These are phyloP conservation scores for Sporothrix protearum DNA, from an alignment of 2,329 filamentous ascomycete genomes.

Conservation along the genomic window DNA sequence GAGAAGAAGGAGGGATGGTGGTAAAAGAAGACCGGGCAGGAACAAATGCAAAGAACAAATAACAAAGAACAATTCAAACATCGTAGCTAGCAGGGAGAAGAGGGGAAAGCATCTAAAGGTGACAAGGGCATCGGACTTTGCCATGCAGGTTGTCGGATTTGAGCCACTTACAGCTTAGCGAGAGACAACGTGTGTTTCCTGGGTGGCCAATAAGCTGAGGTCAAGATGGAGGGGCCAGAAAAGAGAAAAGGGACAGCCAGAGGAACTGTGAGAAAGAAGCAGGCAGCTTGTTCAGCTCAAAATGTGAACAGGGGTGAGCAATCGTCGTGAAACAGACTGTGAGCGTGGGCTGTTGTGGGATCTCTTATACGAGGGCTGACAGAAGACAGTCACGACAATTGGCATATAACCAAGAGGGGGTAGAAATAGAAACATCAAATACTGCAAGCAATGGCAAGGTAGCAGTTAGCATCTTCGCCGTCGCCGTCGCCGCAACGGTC, in stretches of 20 bases:
- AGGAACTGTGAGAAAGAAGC: background rate
- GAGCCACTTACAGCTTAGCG: slow-evolving; percentile 13
- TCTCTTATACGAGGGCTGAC: background rate
- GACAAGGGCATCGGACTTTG: slow-evolving; percentile 18
- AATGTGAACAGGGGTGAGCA: background rate
- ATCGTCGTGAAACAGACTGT: background rate
- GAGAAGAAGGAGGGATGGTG: background rate
- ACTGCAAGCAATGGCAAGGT: background rate
- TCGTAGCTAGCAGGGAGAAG: background rate
- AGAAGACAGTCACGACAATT: background rate
- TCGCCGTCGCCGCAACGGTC: background rate
- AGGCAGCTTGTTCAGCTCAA: background rate
- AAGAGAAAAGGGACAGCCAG: background rate
- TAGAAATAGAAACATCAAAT: too few species aligned
- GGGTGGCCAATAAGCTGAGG: background rate
- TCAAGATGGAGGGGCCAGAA: background rate
- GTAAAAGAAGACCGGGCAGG: background rate
- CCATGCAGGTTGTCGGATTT: slow-evolving; percentile 22
- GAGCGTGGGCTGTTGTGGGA: background rate
- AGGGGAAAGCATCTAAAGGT: background rate
- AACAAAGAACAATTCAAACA: background rate
- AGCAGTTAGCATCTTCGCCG: background rate
- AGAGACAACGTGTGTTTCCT: background rate
- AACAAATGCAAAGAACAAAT: too few species aligned
- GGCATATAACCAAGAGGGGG: background rate